phyloP scores from a whole-genome alignment of 192 early-diverging fungal species.

The Endogone sp. region DNA sequence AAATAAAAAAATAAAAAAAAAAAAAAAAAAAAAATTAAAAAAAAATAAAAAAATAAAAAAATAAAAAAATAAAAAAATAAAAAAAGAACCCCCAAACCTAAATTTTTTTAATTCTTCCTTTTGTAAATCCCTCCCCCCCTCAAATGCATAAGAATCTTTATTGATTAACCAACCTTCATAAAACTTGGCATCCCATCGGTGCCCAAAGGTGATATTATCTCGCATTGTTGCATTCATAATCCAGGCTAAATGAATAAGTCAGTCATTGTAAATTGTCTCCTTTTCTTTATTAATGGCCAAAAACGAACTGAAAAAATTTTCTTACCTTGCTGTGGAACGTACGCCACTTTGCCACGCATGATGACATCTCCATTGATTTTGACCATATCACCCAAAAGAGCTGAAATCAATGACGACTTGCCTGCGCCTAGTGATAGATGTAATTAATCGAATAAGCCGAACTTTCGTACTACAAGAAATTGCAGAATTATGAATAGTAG shows the following conservation, averaged over 20 bases:
- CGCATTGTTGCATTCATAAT: conserved; percentile 93
- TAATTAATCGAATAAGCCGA: too few relatives aligned
- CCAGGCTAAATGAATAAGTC: conserved; percentile 66
- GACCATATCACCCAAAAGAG: conserved; percentile 87
- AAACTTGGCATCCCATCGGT: conserved; percentile 66
- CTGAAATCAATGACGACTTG: conserved; percentile 72
- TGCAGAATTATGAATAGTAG: too few relatives aligned
- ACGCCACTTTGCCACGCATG: conserved; percentile 63
- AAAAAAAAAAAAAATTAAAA: too few relatives aligned
- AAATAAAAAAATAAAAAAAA: too few relatives aligned
- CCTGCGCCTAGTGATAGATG: conserved; percentile 46
- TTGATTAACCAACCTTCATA: conserved; percentile 58
- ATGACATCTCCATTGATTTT: conserved; percentile 58
- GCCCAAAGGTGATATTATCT: conserved; percentile 92
- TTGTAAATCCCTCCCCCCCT: background rate
- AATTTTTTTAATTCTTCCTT: too few relatives aligned
- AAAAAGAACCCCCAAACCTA: too few relatives aligned
- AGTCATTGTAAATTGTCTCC: conserved; percentile 46
- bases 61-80: too few relatives aligned
- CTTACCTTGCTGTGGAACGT: conserved; percentile 59
- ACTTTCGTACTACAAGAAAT: too few relatives aligned
- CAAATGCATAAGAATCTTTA: background rate
- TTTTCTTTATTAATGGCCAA: conserved; percentile 27
- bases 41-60: too few relatives aligned
- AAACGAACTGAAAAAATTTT: conserved; percentile 6